Evolutionary conservation across 768 basidiomycete genomes (phyloP), one percentile per base, ranked within the genome.

Genomic region (Pisolithus albus): DNA sequence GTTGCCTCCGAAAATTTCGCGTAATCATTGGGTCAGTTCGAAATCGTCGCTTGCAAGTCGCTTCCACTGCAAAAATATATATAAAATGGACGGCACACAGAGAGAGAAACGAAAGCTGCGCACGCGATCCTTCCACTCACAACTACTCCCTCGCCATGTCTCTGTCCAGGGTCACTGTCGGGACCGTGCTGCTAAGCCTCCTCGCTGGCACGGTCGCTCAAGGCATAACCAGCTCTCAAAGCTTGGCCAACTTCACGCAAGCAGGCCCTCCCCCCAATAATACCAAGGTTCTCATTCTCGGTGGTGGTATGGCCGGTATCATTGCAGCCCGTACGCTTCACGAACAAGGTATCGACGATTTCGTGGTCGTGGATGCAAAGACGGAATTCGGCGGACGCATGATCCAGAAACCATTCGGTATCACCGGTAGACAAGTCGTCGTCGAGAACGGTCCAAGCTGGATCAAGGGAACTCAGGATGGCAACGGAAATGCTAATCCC

Each of bases 231-330:
- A 15, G 11, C 13, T 13, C 34, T 15, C 34, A 34, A 34, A 34
- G 34, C 11, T 34, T 34, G 30, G 52, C 46, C 41, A 34, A 51
- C 28, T 46, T 54, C 37, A 41, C 43, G 2, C 23, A 42, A 44
- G 43, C 48, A 9, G 46, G 46, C 26, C 34, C 46, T 9, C n/a
- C 47, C 19, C 40, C 56, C 16, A 59, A 52, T 28, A 52, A 60
- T 32, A 59, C 61, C 11, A 70, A 61, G 7, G 75, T 83, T 11
- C 73, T 86, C 38, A 79, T 86, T 46, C 72, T 85, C 21, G 84
- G 84, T 5, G 83, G 81, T 26, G 84, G 84, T 8, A 75, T 85
- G 38, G 67, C 84, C 4, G 84, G 84, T 9, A 68, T 85, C 18
- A 81, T 81, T 36, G 82, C 83, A 9, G 84, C 85, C 11, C 75